Evolutionary conservation across 352 stramenopile genomes (phyloP).

Genomic region (Pelagophyceae sp.): DNA sequence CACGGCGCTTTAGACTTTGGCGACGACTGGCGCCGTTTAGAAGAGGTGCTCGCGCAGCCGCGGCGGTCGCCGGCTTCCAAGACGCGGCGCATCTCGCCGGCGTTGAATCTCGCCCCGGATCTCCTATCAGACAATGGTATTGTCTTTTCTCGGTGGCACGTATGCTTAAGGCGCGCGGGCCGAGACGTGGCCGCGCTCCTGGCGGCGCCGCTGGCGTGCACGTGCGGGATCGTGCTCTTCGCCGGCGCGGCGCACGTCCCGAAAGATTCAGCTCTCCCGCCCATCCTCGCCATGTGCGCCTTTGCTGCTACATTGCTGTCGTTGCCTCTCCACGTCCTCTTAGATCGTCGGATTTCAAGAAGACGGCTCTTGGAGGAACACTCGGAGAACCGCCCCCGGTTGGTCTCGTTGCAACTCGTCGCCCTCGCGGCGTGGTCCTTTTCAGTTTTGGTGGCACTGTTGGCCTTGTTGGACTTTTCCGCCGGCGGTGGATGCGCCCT

Average conservation of each 20-base stretch:
- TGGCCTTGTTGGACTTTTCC: not conserved
- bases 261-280: not conserved
- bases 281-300: not conserved
- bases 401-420: not conserved
- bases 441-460: not conserved
- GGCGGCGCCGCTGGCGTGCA: not conserved
- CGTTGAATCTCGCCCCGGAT: too few relatives aligned
- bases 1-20: not conserved
- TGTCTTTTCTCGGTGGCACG: too few relatives aligned
- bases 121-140: too few relatives aligned
- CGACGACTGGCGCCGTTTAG: not conserved
- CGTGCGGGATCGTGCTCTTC: not conserved
- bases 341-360: too few relatives aligned
- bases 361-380: not conserved
- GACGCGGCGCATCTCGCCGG: too few relatives aligned
- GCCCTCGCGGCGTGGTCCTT: constrained; percentile 14
- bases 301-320: not conserved
- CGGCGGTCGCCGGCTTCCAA: too few relatives aligned
- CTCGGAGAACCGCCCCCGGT: not conserved
- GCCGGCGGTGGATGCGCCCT: not conserved
- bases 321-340: not conserved
- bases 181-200: not conserved
- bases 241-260: not conserved
- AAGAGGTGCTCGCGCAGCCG: not conserved
- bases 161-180: too few relatives aligned